These are phyloP conservation scores for Melampsora medusae DNA, from an alignment of 1,284 basidiomycete genomes.

Conservation along the genomic window DNA sequence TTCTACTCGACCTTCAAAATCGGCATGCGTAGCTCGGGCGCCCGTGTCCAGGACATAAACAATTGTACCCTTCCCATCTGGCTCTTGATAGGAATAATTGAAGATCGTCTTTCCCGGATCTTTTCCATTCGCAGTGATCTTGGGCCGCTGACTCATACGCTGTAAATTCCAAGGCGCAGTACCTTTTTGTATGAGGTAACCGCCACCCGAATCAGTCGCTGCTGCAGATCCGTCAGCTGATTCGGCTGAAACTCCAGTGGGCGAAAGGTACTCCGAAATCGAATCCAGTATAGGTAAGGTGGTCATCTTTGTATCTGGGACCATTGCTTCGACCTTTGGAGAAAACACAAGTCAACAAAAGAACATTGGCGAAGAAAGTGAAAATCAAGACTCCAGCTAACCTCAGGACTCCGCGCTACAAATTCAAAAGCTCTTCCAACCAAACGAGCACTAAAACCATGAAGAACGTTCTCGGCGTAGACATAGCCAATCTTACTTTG, in stretches of 20 bases:
- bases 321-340: slow-evolving; percentile 27
- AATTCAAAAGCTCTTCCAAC: slow-evolving; percentile 19
- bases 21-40: slow-evolving; percentile 20
- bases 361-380: neutral
- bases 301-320: slow-evolving; percentile 17
- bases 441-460: slow-evolving; percentile 38
- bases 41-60: slow-evolving; percentile 40
- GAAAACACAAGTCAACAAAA: neutral
- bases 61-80: slow-evolving; percentile 20
- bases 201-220: neutral
- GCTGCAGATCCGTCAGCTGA: slow-evolving; percentile 1
- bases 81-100: slow-evolving; percentile 32
- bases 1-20: slow-evolving; percentile 32
- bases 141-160: slow-evolving; percentile 19
- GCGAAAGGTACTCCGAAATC: neutral
- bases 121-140: neutral
- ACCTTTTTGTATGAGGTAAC: slow-evolving; percentile 17
- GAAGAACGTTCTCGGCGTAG: slow-evolving; percentile 6
- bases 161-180: slow-evolving; percentile 40
- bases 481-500: slow-evolving; percentile 33
- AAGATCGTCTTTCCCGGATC: slow-evolving; percentile 19
- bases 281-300: slow-evolving; percentile 4
- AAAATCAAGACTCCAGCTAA: neutral
- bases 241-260: neutral
- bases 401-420: slow-evolving; percentile 11